Evolutionary conservation across 1,139 yeast genomes (phyloP), one percentile per base, ranked within the genome.

Genomic region (Kurtzmaniella natalensis): DNA sequence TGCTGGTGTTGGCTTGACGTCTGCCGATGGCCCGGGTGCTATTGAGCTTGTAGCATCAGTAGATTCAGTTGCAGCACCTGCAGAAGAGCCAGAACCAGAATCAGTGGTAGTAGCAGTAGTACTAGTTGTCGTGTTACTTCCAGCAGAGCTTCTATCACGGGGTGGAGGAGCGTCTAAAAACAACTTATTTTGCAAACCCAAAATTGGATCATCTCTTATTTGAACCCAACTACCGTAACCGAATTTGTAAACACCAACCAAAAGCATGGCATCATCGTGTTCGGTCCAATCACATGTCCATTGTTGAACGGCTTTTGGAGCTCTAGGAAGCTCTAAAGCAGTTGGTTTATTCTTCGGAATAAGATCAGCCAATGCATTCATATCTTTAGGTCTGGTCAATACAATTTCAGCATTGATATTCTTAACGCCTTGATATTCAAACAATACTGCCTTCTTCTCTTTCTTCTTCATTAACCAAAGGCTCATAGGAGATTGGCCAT

Each of bases 141-240:
- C n/a, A n/a, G n/a, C n/a, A n/a, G n/a, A n/a, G n/a, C n/a, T n/a
- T 22, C 23, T 19, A 7, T 16, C 23, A 6, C n/a, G 11, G n/a
- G 36, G 36, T n/a, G n/a, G n/a, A 7, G 14, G 16, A 30, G 47
- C 43, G 36, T 74, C 86, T 46, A 89, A 67, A 51, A 78, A 89
- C 43, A 89, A 61, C 61, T 86, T 89, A 48, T 87, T 87, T 42
- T 88, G 86, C 44, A 94, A 69, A 10, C 92, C 94, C 40, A 94
- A 70, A 37, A 86, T 73, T 1, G 98, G 97, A 60, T 94, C 98
- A 59, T 92, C 98, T 53, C 98, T 70, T 31, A 94, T 89, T 53
- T 85, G 89, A 6, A 75, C 59, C 98, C 98, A 94, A 1, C 95
- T 82, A 15, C 98, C 98, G 53, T 87, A 92, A 0, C 99, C 99